phyloP scores from a whole-genome alignment of 1,284 basidiomycete genomes.

The Apiotrichum mycotoxinovorans region DNA sequence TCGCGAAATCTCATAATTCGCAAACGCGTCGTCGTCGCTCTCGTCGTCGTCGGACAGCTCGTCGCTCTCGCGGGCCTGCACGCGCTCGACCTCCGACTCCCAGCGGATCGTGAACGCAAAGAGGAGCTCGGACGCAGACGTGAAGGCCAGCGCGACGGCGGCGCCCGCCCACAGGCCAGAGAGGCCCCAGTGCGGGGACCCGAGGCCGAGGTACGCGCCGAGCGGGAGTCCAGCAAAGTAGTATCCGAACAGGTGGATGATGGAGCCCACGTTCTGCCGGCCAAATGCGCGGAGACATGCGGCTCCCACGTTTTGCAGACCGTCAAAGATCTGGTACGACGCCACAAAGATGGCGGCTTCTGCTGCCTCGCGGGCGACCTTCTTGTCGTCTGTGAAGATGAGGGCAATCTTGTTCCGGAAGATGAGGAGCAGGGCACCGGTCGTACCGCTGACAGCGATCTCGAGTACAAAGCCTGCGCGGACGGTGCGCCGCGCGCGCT shows the following conservation, averaged over 20 bases:
- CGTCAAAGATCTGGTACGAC: constrained; percentile 27
- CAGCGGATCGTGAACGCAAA: constrained; percentile 24
- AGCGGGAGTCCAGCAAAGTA: constrained; percentile 30
- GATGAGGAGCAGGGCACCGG: constrained; percentile 18
- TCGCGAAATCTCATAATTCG: neutral
- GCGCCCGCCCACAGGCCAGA: constrained; percentile 32
- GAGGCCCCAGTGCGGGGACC: constrained; percentile 21
- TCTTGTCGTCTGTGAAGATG: constrained; percentile 25
- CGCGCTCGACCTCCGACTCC: constrained; percentile 26
- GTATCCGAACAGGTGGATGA: constrained; percentile 26
- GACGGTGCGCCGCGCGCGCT: constrained; percentile 22
- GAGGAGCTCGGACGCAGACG: constrained; percentile 19
- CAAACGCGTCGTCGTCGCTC: constrained; percentile 6
- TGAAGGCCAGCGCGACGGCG: constrained; percentile 22
- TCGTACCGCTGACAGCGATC: constrained; percentile 17
- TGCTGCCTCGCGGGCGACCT: constrained; percentile 21
- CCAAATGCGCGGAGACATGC: constrained; percentile 33
- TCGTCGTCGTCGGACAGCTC: constrained; percentile 15
- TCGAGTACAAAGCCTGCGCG: constrained; percentile 27
- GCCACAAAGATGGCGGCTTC: constrained; percentile 23
- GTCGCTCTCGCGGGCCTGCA: constrained; percentile 18
- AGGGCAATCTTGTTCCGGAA: constrained; percentile 21
- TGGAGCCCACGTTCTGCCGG: constrained; percentile 25
- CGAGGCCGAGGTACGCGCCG: constrained; percentile 27
- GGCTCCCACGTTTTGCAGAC: constrained; percentile 29